phyloP scores from a whole-genome alignment of 208 protist species.

The Crithidia fasciculata region DNA sequence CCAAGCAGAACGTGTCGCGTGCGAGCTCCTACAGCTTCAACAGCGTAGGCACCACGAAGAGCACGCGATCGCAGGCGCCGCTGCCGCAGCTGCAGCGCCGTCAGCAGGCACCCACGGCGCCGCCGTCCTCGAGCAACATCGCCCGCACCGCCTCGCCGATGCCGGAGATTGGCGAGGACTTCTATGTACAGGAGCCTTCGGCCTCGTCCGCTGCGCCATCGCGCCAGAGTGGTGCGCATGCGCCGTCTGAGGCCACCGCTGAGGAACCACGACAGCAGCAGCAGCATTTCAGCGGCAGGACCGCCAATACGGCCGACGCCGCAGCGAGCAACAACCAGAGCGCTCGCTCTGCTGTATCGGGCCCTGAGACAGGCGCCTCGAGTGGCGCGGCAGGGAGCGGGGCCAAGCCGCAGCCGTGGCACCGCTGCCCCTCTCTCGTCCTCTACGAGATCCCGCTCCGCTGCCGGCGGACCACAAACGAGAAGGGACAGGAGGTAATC shows the following conservation, averaged over 20 bases:
- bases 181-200: neutral
- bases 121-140: neutral
- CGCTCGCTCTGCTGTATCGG: no score
- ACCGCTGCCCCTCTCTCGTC: conserved; percentile 30
- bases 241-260: no score
- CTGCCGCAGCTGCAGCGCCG: neutral
- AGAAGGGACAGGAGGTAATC: conserved; percentile 25
- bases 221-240: neutral
- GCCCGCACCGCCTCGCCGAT: conserved; percentile 2
- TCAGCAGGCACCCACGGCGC: neutral
- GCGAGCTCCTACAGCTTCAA: conserved; percentile 21
- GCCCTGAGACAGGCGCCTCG: no score
- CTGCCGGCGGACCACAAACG: conserved; percentile 12
- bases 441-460: conserved; percentile 57
- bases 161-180: conserved; percentile 9
- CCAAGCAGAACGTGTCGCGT: neutral
- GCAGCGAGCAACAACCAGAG: no score
- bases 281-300: neutral
- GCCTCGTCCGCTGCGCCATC: neutral
- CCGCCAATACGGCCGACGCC: no score
- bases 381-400: no score
- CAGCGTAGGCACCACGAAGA: conserved; percentile 9
- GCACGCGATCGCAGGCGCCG: neutral
- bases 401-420: conserved; percentile 6
- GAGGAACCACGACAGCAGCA: neutral